Base-by-base conservation (phyloP, 2,329 filamentous ascomycete species). In the Metarhizium guizhouense region DNA sequence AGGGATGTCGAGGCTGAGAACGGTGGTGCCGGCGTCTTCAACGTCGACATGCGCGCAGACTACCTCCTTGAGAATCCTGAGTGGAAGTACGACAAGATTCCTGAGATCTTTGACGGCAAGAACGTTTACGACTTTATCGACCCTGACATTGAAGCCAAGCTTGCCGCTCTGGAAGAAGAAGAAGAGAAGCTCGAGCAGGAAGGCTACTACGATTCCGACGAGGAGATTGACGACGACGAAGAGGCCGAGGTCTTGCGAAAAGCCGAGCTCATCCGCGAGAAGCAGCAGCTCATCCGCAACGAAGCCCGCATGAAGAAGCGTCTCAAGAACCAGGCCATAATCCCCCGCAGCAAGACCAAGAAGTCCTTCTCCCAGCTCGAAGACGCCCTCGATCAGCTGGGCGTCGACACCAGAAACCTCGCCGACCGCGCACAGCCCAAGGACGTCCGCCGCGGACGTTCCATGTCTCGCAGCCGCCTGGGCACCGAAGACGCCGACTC, bases 51-150 rank as follows among this genome's bases (percentile, higher is more conserved):
- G 66, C 88, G 90, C 71, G 84, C 90, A 68, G 88, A 94, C 67
- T 99, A 95, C 72, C 74, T 91, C 16, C 84, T 97, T 60, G 90
- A 88, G 60, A 84, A 96, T 69, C 83, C 87, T 47, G 90, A 94
- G 57, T 97, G 94, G 94, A 96, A 95, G 72, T 83, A 96, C 70
- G 95, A 99, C 76, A 90, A 88, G 74, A 88, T 97, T 55, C 94
- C 94, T 36, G 94, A 99, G 73, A 80, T 96, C 51, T 88, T 92
- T 72, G 86, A 97, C 68, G 94, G 94, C 72, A 92, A 93, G 81
- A 99, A 99, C 71, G 89, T 99, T 56, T 94, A 93, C 75, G 94
- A 99, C 73, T 99, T 90, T 72, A 85, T 99, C 67, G 94, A 97
- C 67, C 92, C 93, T 1, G 95, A 99, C 55, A 99, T 99, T 68